Conservation (phyloP, 2,329 filamentous ascomycete species). For the Fusarium pininemorale region DNA sequence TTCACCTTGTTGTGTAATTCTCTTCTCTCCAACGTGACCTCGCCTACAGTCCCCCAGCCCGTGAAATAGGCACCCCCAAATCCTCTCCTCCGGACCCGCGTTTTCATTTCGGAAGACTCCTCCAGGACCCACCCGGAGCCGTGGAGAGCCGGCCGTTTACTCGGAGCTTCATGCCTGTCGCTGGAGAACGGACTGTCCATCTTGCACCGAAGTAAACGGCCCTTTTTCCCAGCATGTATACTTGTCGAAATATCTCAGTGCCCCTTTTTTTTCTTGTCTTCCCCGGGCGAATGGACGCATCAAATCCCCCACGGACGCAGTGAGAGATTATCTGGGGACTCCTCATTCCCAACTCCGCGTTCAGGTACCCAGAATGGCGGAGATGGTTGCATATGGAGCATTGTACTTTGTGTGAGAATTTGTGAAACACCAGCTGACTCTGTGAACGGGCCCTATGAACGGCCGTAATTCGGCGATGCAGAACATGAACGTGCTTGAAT, state of each 20-base stretch:
- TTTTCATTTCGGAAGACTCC: slow-evolving; percentile 23
- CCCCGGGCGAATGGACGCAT: not conserved
- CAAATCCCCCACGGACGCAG: slow-evolving; percentile 5
- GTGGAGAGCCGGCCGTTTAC: slow-evolving; percentile 39
- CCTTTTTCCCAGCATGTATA: slow-evolving; percentile 16
- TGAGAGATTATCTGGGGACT: slow-evolving; percentile 30
- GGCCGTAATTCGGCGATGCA: slow-evolving; percentile 32
- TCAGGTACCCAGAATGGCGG: not conserved
- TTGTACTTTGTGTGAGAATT: not conserved
- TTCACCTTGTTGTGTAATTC: not conserved
- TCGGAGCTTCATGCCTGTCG: slow-evolving; percentile 41
- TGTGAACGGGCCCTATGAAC: slow-evolving; percentile 22
- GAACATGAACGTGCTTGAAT: slow-evolving; percentile 3
- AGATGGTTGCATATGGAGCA: slow-evolving; percentile 8
- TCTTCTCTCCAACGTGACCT: not conserved
- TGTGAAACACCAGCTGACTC: slow-evolving; percentile 28
- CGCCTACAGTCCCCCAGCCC: not conserved
- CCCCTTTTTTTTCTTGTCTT: slow-evolving; percentile 9
- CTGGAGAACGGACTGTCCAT: slow-evolving; percentile 27
- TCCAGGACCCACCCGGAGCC: slow-evolving; percentile 28
- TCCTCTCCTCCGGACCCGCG: slow-evolving; percentile 23
- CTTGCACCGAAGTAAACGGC: slow-evolving; percentile 28
- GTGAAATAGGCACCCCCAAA: not conserved
- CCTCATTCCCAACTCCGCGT: not conserved
- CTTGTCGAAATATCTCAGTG: slow-evolving; percentile 22